A percentile compares a stretch with the other conserved stretches of the same genome.
Evolutionary conservation across 306 rosid genomes (phyloP).

Genomic region (Crataegus laevigata): DNA sequence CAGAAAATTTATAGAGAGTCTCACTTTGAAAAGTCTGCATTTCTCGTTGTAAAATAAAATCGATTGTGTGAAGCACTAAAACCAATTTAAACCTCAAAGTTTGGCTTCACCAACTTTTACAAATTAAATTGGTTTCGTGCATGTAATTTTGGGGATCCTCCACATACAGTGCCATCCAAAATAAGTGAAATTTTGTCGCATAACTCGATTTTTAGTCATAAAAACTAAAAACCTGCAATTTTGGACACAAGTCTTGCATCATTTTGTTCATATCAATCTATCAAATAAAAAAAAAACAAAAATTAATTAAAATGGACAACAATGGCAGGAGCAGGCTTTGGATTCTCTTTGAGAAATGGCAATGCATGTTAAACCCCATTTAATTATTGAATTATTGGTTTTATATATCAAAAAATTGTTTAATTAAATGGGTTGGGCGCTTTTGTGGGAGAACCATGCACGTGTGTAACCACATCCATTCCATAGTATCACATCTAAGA

Average conservation of each 20-base stretch:
- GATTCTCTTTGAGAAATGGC: slow-evolving; percentile 11
- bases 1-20: fast-evolving
- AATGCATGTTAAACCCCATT: neutral
- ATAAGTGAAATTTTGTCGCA: neutral
- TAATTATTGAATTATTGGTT: neutral
- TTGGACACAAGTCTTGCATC: slow-evolving; percentile 8
- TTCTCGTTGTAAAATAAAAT: neutral
- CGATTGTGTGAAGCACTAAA: neutral
- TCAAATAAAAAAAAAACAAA: neutral
- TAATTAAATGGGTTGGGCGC: neutral
- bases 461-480: slow-evolving; percentile 9
- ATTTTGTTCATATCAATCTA: neutral
- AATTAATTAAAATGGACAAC: neutral
- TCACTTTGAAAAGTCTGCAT: too few species aligned
- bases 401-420: neutral
- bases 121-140: neutral
- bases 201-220: neutral
- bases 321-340: slow-evolving; percentile 2
- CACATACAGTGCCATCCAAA: neutral
- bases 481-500: neutral
- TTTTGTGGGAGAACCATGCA: neutral
- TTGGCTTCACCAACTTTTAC: neutral
- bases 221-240: neutral
- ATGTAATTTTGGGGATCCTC: neutral
- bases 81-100: neutral